phyloP scores from a whole-genome alignment of 441 rosid species.

The Gossypium schwendimanii region DNA sequence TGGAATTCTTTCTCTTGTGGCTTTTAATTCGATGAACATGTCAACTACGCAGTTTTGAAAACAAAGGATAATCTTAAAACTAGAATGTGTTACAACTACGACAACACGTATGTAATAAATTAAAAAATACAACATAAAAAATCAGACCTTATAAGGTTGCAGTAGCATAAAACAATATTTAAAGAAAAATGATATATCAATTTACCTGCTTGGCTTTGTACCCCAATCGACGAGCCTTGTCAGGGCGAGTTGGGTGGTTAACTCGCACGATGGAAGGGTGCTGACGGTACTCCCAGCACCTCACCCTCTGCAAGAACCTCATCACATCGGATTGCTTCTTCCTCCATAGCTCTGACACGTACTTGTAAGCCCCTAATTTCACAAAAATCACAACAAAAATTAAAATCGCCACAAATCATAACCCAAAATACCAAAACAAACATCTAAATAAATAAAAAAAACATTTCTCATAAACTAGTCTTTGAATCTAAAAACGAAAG shows the following conservation, averaged over 20 bases:
- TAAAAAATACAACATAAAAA: background rate
- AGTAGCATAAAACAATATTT: background rate
- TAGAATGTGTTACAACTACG: background rate
- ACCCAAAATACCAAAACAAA: background rate
- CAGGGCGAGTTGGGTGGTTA: conserved; percentile 61
- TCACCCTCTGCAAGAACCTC: conserved; percentile 67
- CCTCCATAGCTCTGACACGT: conserved; percentile 52
- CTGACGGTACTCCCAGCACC: conserved; percentile 78
- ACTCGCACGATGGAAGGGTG: conserved; percentile 62
- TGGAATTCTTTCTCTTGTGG: background rate
- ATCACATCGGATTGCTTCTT: conserved; percentile 70
- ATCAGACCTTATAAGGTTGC: background rate
- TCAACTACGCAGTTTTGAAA: background rate
- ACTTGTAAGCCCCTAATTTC: conserved; percentile 38
- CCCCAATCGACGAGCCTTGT: conserved; percentile 60
- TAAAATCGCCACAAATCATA: background rate
- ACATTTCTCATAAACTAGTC: background rate
- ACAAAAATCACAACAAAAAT: background rate
- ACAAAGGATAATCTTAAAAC: background rate
- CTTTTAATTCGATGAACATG: background rate
- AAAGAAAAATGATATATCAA: background rate
- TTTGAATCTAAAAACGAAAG: background rate
- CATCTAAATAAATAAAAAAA: background rate
- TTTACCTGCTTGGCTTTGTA: conserved; percentile 71
- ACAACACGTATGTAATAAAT: background rate